phyloP scores from a whole-genome alignment of 371 early-diverging fungal species.

The Thermomucor indicae-seudaticae region DNA sequence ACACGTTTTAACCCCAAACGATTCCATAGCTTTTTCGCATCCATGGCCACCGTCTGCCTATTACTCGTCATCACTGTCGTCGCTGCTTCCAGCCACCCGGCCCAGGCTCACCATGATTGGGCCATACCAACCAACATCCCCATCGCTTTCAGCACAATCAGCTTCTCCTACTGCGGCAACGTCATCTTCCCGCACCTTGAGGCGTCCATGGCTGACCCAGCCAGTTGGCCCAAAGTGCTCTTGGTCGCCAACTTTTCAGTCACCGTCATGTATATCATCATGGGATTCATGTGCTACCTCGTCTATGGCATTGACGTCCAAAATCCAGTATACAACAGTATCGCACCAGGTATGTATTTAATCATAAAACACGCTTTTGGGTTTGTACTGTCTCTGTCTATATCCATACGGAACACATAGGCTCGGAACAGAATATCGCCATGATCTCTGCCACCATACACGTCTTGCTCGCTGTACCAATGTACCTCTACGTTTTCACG shows the following conservation, averaged over 20 bases:
- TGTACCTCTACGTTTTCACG: conserved; percentile 78
- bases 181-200: conserved; percentile 60
- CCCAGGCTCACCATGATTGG: conserved; percentile 9
- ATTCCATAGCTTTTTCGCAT: conserved; percentile 12
- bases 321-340: conserved; percentile 64
- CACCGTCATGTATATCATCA: conserved; percentile 68
- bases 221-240: conserved; percentile 66
- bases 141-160: conserved; percentile 20
- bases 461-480: conserved; percentile 74
- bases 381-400: background rate
- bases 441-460: conserved; percentile 76
- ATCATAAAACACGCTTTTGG: background rate
- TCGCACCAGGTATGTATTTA: conserved; percentile 31
- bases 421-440: conserved; percentile 58
- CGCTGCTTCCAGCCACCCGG: conserved; percentile 5
- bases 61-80: conserved; percentile 14
- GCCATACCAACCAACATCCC: conserved; percentile 16
- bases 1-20: background rate
- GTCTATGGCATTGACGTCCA: conserved; percentile 72
- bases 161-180: conserved; percentile 18
- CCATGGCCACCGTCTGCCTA: conserved; percentile 17
- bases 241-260: conserved; percentile 62
- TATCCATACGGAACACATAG: conserved; percentile 11
- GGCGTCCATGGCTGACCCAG: conserved; percentile 67
- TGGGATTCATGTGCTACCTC: conserved; percentile 70